A percentile compares a stretch with the other conserved stretches of the same genome.
Conservation (phyloP, 352 stramenopile species). For the Phytophthora hibernalis region DNA sequence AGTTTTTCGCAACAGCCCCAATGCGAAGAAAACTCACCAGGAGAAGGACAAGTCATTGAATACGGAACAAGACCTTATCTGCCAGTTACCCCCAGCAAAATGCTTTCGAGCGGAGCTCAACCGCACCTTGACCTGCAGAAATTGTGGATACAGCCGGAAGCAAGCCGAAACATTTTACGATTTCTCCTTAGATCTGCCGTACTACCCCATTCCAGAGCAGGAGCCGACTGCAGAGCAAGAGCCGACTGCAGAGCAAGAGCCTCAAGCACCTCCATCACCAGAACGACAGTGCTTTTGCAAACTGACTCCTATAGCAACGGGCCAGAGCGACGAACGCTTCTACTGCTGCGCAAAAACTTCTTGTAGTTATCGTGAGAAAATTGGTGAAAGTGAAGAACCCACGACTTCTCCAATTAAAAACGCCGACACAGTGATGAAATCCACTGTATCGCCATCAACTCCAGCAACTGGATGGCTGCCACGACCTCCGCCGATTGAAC, state of each 20-base stretch:
- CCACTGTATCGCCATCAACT: constrained; percentile 12
- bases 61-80: constrained; percentile 52
- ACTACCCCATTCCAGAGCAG: constrained; percentile 31
- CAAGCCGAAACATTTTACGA: constrained; percentile 87
- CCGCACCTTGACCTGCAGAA: constrained; percentile 78
- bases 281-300: constrained; percentile 71
- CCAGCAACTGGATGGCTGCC: constrained; percentile 11
- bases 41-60: constrained; percentile 26
- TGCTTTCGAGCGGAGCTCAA: constrained; percentile 83
- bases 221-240: constrained; percentile 38
- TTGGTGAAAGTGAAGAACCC: constrained; percentile 13
- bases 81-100: constrained; percentile 69
- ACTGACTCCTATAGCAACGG: constrained; percentile 40
- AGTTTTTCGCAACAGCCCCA: constrained; percentile 61
- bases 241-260: constrained; percentile 39
- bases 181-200: constrained; percentile 85
- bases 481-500: constrained; percentile 41
- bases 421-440: constrained; percentile 5
- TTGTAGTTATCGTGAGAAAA: constrained; percentile 71
- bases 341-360: constrained; percentile 68
- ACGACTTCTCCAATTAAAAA: constrained; percentile 20
- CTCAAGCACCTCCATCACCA: constrained; percentile 39
- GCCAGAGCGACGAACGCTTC: constrained; percentile 44
- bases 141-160: constrained; percentile 80
- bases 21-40: constrained; percentile 9